A percentile compares a stretch with the other conserved stretches of the same genome.
Evolutionary conservation across 768 basidiomycete genomes (phyloP).

Genomic region (Phylloporus sp.): DNA sequence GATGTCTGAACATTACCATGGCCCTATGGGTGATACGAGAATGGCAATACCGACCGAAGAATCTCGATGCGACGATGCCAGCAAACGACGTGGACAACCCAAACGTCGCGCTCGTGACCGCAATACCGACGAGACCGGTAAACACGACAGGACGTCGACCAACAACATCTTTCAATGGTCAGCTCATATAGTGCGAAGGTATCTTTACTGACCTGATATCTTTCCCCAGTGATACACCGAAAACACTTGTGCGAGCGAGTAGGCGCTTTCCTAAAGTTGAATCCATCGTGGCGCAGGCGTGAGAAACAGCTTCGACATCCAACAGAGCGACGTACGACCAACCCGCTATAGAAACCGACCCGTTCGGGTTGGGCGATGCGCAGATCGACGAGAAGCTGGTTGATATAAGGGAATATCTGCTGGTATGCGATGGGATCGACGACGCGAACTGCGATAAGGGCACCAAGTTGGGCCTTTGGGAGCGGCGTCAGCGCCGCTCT

Average conservation of each 20-base stretch:
- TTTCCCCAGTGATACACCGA: constrained; percentile 61
- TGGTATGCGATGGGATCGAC: constrained; percentile 57
- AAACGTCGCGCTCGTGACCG: constrained; percentile 45
- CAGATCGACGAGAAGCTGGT: constrained; percentile 54
- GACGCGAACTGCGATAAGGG: constrained; percentile 40
- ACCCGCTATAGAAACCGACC: constrained; percentile 63
- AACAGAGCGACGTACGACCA: constrained; percentile 40
- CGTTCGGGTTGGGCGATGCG: constrained; percentile 49
- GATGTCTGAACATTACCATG: neutral
- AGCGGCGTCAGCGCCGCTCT: constrained; percentile 27
- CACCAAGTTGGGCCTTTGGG: constrained; percentile 42
- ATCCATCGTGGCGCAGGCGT: neutral
- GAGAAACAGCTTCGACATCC: neutral
- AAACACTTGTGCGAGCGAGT: constrained; percentile 54
- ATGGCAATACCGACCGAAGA: constrained; percentile 37
- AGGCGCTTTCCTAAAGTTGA: constrained; percentile 51
- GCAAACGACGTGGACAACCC: constrained; percentile 51
- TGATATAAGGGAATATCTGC: constrained; percentile 63
- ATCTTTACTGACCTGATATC: constrained; percentile 42
- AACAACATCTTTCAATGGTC: constrained; percentile 38
- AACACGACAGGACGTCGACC: constrained; percentile 62
- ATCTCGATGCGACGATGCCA: constrained; percentile 46
- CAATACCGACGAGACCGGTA: constrained; percentile 46
- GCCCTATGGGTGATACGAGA: neutral
- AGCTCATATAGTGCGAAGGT: neutral